These are phyloP conservation scores for Trypanosoma lewisi DNA, from an alignment of 208 protist species.

Conservation along the genomic window DNA sequence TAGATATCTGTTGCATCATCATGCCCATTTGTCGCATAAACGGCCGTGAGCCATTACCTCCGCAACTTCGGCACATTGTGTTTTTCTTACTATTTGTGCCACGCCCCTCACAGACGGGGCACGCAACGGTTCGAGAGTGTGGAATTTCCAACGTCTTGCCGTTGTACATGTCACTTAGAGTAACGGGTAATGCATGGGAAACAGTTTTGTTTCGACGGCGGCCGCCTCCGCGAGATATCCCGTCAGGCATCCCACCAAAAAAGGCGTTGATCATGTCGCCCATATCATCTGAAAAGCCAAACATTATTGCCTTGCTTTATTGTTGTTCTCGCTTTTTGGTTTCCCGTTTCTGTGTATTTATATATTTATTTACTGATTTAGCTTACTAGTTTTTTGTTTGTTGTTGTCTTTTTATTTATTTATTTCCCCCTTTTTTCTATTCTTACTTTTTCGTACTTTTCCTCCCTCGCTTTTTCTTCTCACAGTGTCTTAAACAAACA, in stretches of 20 bases:
- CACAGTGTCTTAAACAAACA: no score
- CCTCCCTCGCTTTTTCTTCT: not conserved
- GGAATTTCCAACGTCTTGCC: slow-evolving; percentile 59
- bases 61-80: slow-evolving; percentile 76
- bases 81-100: slow-evolving; percentile 41
- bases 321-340: not conserved
- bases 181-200: slow-evolving; percentile 44
- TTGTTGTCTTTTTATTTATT: no score
- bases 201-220: slow-evolving; percentile 27
- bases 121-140: slow-evolving; percentile 43
- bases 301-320: slow-evolving; percentile 32
- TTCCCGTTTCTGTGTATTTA: not conserved
- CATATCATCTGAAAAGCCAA: slow-evolving; percentile 38
- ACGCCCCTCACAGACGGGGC: slow-evolving; percentile 58
- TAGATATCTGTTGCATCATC: slow-evolving; percentile 94
- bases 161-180: slow-evolving; percentile 79
- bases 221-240: slow-evolving; percentile 11
- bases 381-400: no score
- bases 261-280: slow-evolving; percentile 33
- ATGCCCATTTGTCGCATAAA: slow-evolving; percentile 93
- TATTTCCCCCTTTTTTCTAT: not conserved
- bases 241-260: slow-evolving; percentile 13
- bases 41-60: slow-evolving; percentile 88
- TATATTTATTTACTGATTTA: no score
- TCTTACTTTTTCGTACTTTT: not conserved